Evolutionary conservation across 1,284 basidiomycete genomes (phyloP).

Genomic region (Puccinia novopanici): DNA sequence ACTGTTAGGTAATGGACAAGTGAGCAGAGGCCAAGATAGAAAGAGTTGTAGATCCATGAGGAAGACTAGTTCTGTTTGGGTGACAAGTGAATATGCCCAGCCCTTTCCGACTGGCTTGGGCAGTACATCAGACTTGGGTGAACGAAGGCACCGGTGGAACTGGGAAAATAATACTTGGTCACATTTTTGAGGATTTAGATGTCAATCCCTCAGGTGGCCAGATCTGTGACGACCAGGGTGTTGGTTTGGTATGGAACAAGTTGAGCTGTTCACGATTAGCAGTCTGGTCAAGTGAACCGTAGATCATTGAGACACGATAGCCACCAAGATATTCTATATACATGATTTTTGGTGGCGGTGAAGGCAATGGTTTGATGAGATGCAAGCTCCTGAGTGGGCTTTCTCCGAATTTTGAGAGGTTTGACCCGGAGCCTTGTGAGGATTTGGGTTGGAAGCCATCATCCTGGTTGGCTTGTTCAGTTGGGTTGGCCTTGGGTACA

Average conservation of each 20-base stretch:
- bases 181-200: conserved; percentile 93
- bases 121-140: conserved; percentile 96
- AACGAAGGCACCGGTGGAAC: conserved; percentile 87
- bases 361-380: conserved; percentile 94
- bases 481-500: conserved; percentile 65
- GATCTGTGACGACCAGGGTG: conserved; percentile 93
- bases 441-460: conserved; percentile 9
- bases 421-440: conserved; percentile 41
- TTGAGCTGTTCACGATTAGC: conserved; percentile 91
- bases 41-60: conserved; percentile 91
- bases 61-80: conserved; percentile 81
- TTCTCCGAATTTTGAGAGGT: conserved; percentile 52
- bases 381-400: conserved; percentile 63
- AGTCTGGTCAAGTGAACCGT: conserved; percentile 89
- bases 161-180: conserved; percentile 96
- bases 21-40: conserved; percentile 76
- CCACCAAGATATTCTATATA: conserved; percentile 91
- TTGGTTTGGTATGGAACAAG: conserved; percentile 78
- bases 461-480: conserved; percentile 53
- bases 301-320: conserved; percentile 94
- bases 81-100: conserved; percentile 93
- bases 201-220: conserved; percentile 94
- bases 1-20: conserved; percentile 59
- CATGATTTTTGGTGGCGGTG: conserved; percentile 97
- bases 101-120: conserved; percentile 89